Evolutionary conservation across 2,329 filamentous ascomycete species (phyloP), one percentile per base, ranked within the genome.

Genomic region (Endocalyx cinctus): DNA sequence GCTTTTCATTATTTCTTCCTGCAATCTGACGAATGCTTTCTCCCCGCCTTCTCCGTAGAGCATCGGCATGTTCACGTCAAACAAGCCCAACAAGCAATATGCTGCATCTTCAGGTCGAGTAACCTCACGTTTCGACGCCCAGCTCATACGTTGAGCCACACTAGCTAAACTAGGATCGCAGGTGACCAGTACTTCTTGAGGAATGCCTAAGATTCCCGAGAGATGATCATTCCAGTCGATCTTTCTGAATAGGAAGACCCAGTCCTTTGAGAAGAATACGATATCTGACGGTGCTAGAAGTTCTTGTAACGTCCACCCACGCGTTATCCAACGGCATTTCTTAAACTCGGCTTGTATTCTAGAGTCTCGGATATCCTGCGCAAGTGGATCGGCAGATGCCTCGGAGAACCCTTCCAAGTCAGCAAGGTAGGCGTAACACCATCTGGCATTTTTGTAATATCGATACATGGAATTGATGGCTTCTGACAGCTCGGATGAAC

Each of bases 1-100:
- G 4, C 33, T 27, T 14, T 18, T 38, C 20, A 41, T 12, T 11
- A 46, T 46, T 19, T 43, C 40, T 27, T 46, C 34, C 10, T 42
- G 41, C 16, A 43, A 12, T 10, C 43, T 20, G 10, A 35, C 5
- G 19, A 43, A 41, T 1, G 43, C 43, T 15, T 34, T 31, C 11
- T 22, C 25, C 1, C 31, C 23, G 5, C 41, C 41, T 31, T 39
- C 39, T 7, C 39, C 42, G n/a, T 45, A 45, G 4, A 43, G 32
- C 10, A 42, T 25, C 2, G 41, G 36, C 36, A 44, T 39, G 10
- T 31, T 37, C 17, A 43, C 33, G 11, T 17, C 25, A 5, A 43
- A 39, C 5, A 43, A 15, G 12, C 40, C 40, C 31, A 43, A 22
- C 14, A 38, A 20, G 10, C 19, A 33, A 20, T 43, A 43, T 11